Base-by-base conservation (phyloP, 257 asterid genomes). In the Solanum piurae region DNA sequence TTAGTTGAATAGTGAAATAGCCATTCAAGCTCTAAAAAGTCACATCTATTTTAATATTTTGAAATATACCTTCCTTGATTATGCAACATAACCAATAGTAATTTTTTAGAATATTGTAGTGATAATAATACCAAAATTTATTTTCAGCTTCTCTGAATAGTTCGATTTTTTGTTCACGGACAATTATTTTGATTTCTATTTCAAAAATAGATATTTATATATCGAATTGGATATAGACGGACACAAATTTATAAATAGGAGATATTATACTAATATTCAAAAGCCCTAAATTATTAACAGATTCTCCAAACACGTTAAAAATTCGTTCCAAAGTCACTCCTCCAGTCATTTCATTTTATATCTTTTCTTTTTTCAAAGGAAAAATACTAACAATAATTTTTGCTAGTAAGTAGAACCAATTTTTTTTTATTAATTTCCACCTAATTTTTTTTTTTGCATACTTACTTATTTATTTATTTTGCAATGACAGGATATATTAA, bases 401-500 rank as follows among this genome's bases (percentile, higher is more conserved):
- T 40, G 12, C 46, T 40, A 46, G 55, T 46, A 12, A 12, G 55
- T 46, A 46, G 55, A 46, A 46, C 55, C 4, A 46, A 29, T 29
- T 29, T 1, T 12, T 4, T 12, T 49, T 14, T 5, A 49, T 6
- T 34, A 20, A 34, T 34, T 29, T 9, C 5, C 9, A 34, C 16
- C 29, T 73, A 29, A 16, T 71, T 1, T 16, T 3, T 16, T 3
- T 2, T 69, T 29, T 64, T 66, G 14, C 14, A 10, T 12, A 18
- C 36, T 4, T 73, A 73, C 42, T 21, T 36, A 21, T 7, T 6
- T 74, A 21, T 29, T 74, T 74, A 21, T 36, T 74, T 36, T 74
- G 18, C 49, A 36, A 74, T 71, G 31, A 33, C 92, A 95, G 98
- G 98, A 90, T 23, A 83, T 88, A 55, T 62, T 85, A 42, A 88